phyloP scores from a whole-genome alignment of 1,284 basidiomycete genomes.

The Malassezia psittaci region DNA sequence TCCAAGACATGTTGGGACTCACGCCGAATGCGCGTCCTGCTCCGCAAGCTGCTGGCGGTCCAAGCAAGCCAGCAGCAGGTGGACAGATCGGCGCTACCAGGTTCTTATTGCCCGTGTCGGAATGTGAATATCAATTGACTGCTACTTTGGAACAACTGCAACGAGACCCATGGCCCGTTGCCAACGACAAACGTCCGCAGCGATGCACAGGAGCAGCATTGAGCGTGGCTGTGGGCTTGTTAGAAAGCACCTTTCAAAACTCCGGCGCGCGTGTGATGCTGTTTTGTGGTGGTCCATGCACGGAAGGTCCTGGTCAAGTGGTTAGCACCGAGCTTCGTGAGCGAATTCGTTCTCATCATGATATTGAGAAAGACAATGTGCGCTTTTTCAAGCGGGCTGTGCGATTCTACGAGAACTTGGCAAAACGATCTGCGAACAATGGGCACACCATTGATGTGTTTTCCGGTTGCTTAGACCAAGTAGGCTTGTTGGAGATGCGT shows the following conservation, averaged over 20 bases:
- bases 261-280: slow-evolving; percentile 94
- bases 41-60: slow-evolving; percentile 49
- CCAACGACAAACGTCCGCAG: slow-evolving; percentile 85
- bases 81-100: slow-evolving; percentile 69
- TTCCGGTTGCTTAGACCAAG: slow-evolving; percentile 94
- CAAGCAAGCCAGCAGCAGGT: slow-evolving; percentile 52
- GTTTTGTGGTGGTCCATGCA: slow-evolving; percentile 90
- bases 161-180: slow-evolving; percentile 94
- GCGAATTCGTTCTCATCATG: slow-evolving; percentile 96
- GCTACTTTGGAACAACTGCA: slow-evolving; percentile 79
- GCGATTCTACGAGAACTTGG: slow-evolving; percentile 94
- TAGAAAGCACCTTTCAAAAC: slow-evolving; percentile 92
- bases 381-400: slow-evolving; percentile 95
- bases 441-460: slow-evolving; percentile 93
- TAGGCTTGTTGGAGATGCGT: slow-evolving; percentile 96
- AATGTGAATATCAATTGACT: slow-evolving; percentile 93
- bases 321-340: slow-evolving; percentile 92
- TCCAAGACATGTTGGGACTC: slow-evolving; percentile 95
- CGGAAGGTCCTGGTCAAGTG: slow-evolving; percentile 93
- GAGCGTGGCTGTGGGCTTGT: slow-evolving; percentile 83
- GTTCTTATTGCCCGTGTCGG: slow-evolving; percentile 84
- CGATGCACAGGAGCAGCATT: slow-evolving; percentile 91
- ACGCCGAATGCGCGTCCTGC: slow-evolving; percentile 52
- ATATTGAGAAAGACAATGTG: slow-evolving; percentile 92
- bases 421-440: slow-evolving; percentile 85